Percentiles rank a stretch among this genome's conserved stretches.
phyloP scores from a whole-genome alignment of 2,329 filamentous ascomycete genomes.

The Aspergillus brunneoviolaceus region DNA sequence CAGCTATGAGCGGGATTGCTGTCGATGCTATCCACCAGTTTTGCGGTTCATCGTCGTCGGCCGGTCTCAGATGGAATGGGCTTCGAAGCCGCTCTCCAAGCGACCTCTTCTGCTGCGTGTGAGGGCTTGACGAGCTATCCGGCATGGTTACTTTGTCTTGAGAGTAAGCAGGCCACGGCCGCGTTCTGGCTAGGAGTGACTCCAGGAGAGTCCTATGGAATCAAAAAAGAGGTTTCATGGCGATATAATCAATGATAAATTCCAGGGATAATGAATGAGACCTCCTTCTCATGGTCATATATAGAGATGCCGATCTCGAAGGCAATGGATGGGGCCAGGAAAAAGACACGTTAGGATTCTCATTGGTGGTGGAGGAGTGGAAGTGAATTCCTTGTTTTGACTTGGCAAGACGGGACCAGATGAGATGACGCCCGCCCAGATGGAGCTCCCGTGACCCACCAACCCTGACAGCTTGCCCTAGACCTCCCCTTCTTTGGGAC shows the following conservation, averaged over 20 bases:
- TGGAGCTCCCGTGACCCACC: neutral
- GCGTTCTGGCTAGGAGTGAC: neutral
- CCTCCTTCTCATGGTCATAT: neutral
- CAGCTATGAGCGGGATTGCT: constrained; percentile 72
- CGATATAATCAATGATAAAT: neutral
- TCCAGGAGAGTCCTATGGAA: neutral
- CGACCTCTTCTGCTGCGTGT: neutral
- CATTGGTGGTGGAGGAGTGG: neutral
- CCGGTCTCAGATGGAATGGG: constrained; percentile 36
- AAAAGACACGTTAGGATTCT: neutral
- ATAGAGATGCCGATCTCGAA: neutral
- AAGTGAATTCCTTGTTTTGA: neutral
- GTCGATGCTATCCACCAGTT: constrained; percentile 55
- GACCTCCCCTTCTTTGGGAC: neutral
- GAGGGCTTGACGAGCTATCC: neutral
- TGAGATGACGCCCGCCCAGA: neutral
- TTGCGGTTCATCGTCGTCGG: constrained; percentile 45
- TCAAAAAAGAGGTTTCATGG: neutral
- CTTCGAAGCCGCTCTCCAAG: constrained; percentile 12
- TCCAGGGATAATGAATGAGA: neutral
- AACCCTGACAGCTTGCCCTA: neutral
- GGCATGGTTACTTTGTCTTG: neutral
- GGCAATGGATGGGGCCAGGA: neutral
- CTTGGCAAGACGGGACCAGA: neutral
- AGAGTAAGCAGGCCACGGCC: neutral